Conservation (phyloP, 345 rosid genomes). For the Erucastrum elatum region DNA sequence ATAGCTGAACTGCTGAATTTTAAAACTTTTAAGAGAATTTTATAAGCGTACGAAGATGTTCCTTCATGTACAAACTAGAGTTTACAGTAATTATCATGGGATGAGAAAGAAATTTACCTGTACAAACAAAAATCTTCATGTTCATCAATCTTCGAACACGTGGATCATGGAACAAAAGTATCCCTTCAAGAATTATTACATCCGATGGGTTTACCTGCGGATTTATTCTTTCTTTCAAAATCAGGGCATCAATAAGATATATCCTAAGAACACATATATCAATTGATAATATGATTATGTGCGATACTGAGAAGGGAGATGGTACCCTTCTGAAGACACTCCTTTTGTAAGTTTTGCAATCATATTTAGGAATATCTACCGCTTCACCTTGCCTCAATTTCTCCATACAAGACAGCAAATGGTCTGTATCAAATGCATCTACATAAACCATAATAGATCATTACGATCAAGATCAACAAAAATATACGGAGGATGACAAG, state of each 20-base stretch:
- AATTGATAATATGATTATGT: conserved; percentile 3
- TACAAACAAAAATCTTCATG: conserved; percentile 98
- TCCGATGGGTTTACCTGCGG: conserved; percentile 91
- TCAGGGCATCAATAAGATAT: conserved; percentile 7
- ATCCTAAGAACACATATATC: neutral
- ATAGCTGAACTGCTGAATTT: conserved; percentile 10
- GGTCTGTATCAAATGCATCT: conserved; percentile 96
- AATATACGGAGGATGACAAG: neutral
- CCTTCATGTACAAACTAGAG: conserved; percentile 26
- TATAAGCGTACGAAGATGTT: neutral
- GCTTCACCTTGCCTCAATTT: conserved; percentile 84
- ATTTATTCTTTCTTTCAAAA: neutral
- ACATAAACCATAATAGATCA: conserved; percentile 35
- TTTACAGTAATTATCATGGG: conserved; percentile 8
- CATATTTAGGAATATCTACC: conserved; percentile 92
- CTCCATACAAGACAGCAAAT: conserved; percentile 74
- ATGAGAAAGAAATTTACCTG: conserved; percentile 52
- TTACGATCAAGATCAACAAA: neutral
- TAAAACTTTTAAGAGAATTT: neutral
- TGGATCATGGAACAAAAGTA: conserved; percentile 88
- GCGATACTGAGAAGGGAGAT: conserved; percentile 10
- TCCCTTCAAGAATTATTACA: conserved; percentile 94
- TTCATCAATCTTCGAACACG: conserved; percentile 86
- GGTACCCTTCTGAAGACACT: conserved; percentile 69
- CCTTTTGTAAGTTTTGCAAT: conserved; percentile 82